Conservation (phyloP, 2,329 filamentous ascomycete species). For the Sporothrix inflata region DNA sequence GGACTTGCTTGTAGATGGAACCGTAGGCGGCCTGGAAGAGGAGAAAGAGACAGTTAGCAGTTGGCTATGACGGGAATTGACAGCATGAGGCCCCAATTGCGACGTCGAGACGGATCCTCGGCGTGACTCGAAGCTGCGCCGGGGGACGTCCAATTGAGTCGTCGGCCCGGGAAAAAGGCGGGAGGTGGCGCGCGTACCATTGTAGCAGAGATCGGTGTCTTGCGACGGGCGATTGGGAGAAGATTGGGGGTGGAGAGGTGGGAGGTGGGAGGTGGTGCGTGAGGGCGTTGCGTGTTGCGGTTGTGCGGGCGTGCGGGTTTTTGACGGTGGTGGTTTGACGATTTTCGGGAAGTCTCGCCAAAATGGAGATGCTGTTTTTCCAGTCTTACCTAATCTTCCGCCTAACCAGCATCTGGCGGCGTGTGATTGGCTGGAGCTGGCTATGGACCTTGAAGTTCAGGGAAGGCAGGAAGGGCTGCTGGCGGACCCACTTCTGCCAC, state of each 20-base stretch:
- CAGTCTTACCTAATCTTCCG: conserved; percentile 27
- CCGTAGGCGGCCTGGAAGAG: conserved; percentile 43
- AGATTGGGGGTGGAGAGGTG: background rate
- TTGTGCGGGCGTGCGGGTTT: conserved; percentile 31
- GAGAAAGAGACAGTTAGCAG: conserved; percentile 42
- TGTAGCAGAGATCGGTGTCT: conserved; percentile 28
- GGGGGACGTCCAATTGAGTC: conserved; percentile 18
- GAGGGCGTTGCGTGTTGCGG: conserved; percentile 6
- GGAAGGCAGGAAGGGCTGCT: background rate
- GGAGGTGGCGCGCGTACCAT: conserved; percentile 29
- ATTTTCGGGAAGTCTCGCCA: conserved; percentile 37
- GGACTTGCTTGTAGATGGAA: conserved; percentile 64
- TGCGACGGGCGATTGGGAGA: conserved; percentile 17
- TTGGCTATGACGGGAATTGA: background rate
- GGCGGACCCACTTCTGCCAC: background rate
- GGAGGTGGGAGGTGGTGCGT: conserved; percentile 5
- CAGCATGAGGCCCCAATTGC: conserved; percentile 25
- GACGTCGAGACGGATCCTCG: conserved; percentile 20
- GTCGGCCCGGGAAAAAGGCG: conserved; percentile 25
- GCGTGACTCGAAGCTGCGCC: background rate
- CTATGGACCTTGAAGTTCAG: background rate
- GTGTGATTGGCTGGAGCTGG: conserved; percentile 44
- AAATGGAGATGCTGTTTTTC: conserved; percentile 31
- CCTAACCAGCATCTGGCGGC: conserved; percentile 35
- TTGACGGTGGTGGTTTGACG: conserved; percentile 33